These are phyloP conservation scores for Gaeumannomyces tritici DNA, from an alignment of 2,329 filamentous ascomycete species.

Conservation along the genomic window DNA sequence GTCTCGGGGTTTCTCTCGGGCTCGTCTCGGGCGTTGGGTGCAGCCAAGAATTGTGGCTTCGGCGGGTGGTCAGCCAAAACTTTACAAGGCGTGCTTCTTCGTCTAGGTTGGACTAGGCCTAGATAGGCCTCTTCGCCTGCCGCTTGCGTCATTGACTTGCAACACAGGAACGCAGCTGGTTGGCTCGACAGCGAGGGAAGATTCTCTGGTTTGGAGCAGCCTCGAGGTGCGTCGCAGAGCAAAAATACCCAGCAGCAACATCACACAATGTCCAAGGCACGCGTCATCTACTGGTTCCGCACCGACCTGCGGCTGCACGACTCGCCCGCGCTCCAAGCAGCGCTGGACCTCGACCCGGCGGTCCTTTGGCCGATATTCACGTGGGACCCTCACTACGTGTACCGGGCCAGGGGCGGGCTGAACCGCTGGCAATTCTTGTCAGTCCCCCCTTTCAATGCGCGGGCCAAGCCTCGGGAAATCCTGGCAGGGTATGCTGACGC, in stretches of 20 bases:
- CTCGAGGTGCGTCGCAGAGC: neutral
- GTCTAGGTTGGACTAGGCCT: neutral
- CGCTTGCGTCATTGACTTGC: neutral
- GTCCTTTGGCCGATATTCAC: slow-evolving; percentile 69
- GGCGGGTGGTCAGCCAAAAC: too few relatives aligned
- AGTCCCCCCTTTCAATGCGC: slow-evolving; percentile 10
- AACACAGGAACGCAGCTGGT: too few relatives aligned
- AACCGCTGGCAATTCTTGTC: slow-evolving; percentile 69
- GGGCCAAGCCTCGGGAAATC: too few relatives aligned
- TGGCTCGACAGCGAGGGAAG: too few relatives aligned
- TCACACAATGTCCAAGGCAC: slow-evolving; percentile 1
- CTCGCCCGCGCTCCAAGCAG: slow-evolving; percentile 63
- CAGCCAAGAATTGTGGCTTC: too few relatives aligned
- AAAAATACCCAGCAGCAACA: neutral
- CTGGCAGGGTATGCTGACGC: neutral
- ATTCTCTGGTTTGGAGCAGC: too few relatives aligned
- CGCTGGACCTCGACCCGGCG: slow-evolving; percentile 58
- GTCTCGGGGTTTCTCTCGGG: too few relatives aligned
- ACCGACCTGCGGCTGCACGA: slow-evolving; percentile 72
- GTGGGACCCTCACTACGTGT: slow-evolving; percentile 64
- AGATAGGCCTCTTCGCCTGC: neutral
- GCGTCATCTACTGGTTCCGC: slow-evolving; percentile 50
- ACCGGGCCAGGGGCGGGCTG: slow-evolving; percentile 56
- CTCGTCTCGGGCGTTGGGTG: too few relatives aligned
- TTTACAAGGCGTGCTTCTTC: neutral